Base-by-base conservation (phyloP, 2,329 filamentous ascomycete genomes). In the Fusarium longipes region DNA sequence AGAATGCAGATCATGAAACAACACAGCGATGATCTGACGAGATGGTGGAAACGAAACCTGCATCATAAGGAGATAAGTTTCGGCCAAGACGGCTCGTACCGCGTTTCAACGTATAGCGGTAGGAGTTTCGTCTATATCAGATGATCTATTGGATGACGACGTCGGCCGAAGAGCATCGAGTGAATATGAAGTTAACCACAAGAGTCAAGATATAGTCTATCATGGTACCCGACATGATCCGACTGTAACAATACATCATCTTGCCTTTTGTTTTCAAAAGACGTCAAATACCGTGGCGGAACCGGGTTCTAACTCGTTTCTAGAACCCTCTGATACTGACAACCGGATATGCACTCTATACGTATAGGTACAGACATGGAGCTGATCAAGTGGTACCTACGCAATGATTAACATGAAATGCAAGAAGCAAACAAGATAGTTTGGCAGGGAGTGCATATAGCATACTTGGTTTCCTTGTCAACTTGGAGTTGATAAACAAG, bases 1-100 rank as follows among this genome's bases (percentile, higher is more conserved):
- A n/a, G 20, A 30, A 36, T 24, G 22, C 20, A 12, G 25, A n/a
- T 36, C 18, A 33, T 38, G 57, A 48, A 62, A 63, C 57, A 36
- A 24, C n/a, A 20, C 4, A 14, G 22, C 15, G 15, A 27, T 15
- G 20, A 14, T 12, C 32, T 11, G 24, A 35, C 14, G 22, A 24
- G 12, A 36, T 48, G 29, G 22, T 55, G 14, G 49, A 36, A 36
- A 47, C 40, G 11, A 42, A 39, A 42, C 9, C 27, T 29, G 17
- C 11, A n/a, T 29, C 25, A 18, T 18, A 15, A 35, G 18, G 17
- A 39, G 20, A 22, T 12, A n/a, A 12, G n/a, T 45, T 32, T 36
- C 15, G 18, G 24, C 22, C 7, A 48, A 25, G 40, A 27, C 35
- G 25, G 57, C 17, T 24, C 30, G n/a, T 36, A 18, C 49, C 40